Conservation (phyloP, 805 yeast genomes). For the Huiozyma sinensis region DNA sequence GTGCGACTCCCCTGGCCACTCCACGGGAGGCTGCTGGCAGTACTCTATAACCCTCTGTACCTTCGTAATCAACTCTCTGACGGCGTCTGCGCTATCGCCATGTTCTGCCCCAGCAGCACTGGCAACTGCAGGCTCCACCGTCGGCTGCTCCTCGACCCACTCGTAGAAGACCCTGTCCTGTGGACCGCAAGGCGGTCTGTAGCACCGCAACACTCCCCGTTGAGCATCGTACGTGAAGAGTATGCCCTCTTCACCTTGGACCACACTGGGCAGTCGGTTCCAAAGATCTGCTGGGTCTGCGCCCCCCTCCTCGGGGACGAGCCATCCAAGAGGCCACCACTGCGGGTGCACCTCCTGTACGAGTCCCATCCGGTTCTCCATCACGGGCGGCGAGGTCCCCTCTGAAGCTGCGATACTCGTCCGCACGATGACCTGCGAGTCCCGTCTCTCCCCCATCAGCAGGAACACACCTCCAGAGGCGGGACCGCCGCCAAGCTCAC, state of each 20-base stretch:
- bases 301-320: neutral
- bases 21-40: constrained; percentile 4
- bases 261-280: neutral
- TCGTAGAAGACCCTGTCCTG: neutral
- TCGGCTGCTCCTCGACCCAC: neutral
- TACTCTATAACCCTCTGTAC: constrained; percentile 14
- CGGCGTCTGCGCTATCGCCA: neutral
- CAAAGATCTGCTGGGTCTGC: neutral
- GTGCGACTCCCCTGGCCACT: neutral
- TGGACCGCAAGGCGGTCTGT: neutral
- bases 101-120: neutral
- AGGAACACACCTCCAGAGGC: no score
- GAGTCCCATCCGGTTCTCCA: no score
- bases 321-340: neutral
- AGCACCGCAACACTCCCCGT: neutral
- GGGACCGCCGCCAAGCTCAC: no score
- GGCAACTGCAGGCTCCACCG: neutral
- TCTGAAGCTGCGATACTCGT: no score
- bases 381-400: no score
- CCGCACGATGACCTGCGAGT: no score
- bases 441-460: no score
- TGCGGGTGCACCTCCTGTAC: no score
- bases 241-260: neutral
- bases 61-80: constrained; percentile 6
- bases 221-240: neutral